phyloP scores from a whole-genome alignment of 2,329 filamentous ascomycete species.

The Microcyclospora tardicrescens region DNA sequence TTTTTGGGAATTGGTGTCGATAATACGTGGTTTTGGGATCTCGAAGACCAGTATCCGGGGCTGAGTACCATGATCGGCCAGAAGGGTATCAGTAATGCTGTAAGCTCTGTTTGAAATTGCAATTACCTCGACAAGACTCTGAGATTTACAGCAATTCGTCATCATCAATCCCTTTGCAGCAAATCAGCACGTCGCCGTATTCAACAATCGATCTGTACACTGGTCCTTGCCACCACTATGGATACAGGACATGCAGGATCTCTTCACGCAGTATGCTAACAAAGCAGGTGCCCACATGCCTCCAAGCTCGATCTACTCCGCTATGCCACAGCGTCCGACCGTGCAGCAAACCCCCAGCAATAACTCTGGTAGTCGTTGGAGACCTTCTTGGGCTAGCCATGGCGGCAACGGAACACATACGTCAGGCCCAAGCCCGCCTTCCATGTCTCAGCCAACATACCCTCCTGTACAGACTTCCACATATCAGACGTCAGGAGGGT shows the following conservation, averaged over 20 bases:
- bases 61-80: background rate
- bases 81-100: background rate
- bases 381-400: background rate
- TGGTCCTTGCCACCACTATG: background rate
- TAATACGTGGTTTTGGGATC: conserved; percentile 2
- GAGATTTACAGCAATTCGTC: background rate
- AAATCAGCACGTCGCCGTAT: conserved; percentile 1
- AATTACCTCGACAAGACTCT: background rate
- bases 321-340: background rate
- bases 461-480: background rate
- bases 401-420: background rate
- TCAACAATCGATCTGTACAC: background rate
- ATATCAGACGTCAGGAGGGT: background rate
- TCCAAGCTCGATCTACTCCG: background rate
- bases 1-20: conserved; percentile 2
- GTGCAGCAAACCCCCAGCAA: background rate
- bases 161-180: conserved; percentile 1
- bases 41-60: conserved; percentile 1
- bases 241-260: background rate
- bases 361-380: background rate
- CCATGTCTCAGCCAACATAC: background rate
- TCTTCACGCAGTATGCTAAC: conserved; percentile 1
- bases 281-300: background rate
- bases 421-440: too few species aligned
- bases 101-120: background rate